These are phyloP conservation scores for Thalassiosira allenii DNA, from an alignment of 352 stramenopile genomes.

Conservation along the genomic window DNA sequence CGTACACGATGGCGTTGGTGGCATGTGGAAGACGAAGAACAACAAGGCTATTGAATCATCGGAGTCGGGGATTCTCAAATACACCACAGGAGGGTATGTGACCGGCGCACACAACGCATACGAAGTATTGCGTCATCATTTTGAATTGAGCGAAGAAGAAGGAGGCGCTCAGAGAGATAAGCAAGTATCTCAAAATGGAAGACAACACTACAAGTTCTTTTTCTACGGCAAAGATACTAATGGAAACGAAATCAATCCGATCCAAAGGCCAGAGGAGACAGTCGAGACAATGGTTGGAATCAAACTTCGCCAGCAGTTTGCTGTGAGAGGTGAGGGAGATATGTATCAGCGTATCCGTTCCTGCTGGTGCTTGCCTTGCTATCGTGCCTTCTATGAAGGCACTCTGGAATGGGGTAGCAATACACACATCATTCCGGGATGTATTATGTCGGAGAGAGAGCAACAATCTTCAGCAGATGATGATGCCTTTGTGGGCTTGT, in stretches of 20 bases:
- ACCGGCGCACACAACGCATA: conserved; percentile 12
- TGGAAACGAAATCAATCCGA: too few relatives aligned
- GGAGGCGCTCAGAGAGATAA: not conserved
- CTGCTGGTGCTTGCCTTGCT: conserved; percentile 17
- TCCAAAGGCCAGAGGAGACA: conserved; percentile 4
- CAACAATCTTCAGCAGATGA: not conserved
- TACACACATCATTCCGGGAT: not conserved
- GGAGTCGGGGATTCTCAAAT: not conserved
- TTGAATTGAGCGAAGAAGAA: too few relatives aligned
- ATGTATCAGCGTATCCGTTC: conserved; percentile 7
- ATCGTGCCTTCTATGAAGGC: not conserved
- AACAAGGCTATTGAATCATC: conserved; percentile 2
- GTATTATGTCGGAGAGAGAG: not conserved
- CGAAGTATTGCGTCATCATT: conserved; percentile 12
- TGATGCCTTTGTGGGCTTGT: not conserved
- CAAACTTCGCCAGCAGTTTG: conserved; percentile 10
- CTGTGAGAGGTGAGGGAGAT: not conserved
- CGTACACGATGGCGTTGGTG: conserved; percentile 9
- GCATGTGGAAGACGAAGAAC: conserved; percentile 10
- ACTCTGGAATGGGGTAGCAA: not conserved
- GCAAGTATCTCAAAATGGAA: conserved; percentile 1
- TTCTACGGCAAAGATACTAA: conserved; percentile 3
- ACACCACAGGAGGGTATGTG: conserved; percentile 6
- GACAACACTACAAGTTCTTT: conserved; percentile 32
- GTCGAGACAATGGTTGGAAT: not conserved